These are phyloP conservation scores for Neodidymelliopsis sp. DNA, from an alignment of 2,329 filamentous ascomycete species.

Conservation along the genomic window DNA sequence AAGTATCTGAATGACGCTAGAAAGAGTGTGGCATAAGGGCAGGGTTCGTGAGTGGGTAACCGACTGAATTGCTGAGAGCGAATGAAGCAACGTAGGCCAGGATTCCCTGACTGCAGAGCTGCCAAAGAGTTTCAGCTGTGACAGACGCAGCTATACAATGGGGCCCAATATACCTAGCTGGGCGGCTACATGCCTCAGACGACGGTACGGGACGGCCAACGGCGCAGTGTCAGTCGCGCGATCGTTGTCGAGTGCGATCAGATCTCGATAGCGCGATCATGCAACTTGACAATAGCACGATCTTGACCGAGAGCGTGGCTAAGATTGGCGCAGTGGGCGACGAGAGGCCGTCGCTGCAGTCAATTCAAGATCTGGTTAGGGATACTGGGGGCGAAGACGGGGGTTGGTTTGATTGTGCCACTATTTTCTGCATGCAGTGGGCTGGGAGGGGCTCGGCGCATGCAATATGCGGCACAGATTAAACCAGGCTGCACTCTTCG, in stretches of 20 bases:
- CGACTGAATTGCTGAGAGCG: constrained; percentile 19
- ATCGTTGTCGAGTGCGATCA: constrained; percentile 1
- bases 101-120: constrained; percentile 18
- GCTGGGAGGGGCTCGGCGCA: constrained; percentile 8
- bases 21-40: constrained; percentile 14
- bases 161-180: constrained; percentile 2
- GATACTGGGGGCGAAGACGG: constrained; percentile 5
- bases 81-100: constrained; percentile 19
- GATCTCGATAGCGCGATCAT: constrained; percentile 17
- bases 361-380: background rate
- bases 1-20: constrained; percentile 10
- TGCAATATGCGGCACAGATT: constrained; percentile 13
- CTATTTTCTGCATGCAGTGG: constrained; percentile 11
- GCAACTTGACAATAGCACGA: constrained; percentile 15
- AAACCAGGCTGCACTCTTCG: background rate
- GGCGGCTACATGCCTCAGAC: constrained; percentile 13
- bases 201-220: constrained; percentile 3
- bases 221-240: constrained; percentile 4
- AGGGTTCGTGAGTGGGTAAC: constrained; percentile 12
- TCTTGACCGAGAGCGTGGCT: constrained; percentile 4
- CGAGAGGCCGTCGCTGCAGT: constrained; percentile 4
- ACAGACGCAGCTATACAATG: background rate
- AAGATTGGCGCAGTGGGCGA: background rate
- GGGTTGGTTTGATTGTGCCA: constrained; percentile 3
- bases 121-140: constrained; percentile 1